These are phyloP conservation scores for Staphylotrichum longicolle DNA, from an alignment of 495 filamentous ascomycete species.

Conservation along the genomic window DNA sequence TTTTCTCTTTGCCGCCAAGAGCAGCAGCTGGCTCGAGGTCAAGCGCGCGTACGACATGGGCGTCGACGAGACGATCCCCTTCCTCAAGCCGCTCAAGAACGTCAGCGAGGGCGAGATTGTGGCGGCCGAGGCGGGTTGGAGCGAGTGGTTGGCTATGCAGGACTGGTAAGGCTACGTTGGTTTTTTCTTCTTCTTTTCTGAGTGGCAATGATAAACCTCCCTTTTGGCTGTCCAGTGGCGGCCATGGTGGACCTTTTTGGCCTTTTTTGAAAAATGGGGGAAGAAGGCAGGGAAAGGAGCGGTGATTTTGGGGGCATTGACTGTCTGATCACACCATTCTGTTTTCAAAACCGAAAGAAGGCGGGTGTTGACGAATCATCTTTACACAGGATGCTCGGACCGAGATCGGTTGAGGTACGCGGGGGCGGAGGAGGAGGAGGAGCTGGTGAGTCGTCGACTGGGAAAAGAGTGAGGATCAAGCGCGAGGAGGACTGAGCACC, in stretches of 20 bases:
- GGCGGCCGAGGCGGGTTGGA: conserved; percentile 77
- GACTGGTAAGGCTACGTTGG: conserved; percentile 59
- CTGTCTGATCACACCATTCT: no score
- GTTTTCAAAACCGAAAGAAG: no score
- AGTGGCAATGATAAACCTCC: no score
- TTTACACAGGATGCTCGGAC: conserved; percentile 63
- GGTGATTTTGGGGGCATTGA: neutral
- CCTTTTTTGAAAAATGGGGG: no score
- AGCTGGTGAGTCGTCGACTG: conserved; percentile 13
- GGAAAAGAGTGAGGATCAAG: conserved; percentile 17
- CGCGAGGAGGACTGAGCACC: conserved; percentile 9
- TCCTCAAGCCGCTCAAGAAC: conserved; percentile 73
- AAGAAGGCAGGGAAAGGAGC: neutral
- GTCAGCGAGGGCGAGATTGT: conserved; percentile 78
- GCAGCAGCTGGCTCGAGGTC: conserved; percentile 78
- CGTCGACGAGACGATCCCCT: conserved; percentile 78
- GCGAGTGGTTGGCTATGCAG: conserved; percentile 87
- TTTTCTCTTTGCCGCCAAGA: conserved; percentile 93
- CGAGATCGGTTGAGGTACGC: conserved; percentile 38
- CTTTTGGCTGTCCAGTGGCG: neutral
- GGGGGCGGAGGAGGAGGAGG: conserved; percentile 19
- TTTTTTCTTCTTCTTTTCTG: neutral
- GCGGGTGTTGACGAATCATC: neutral
- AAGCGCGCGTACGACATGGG: conserved; percentile 88
- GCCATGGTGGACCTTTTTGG: no score